These are phyloP conservation scores for Polysphondylium violaceum DNA, from an alignment of 78 protist species.

Conservation along the genomic window DNA sequence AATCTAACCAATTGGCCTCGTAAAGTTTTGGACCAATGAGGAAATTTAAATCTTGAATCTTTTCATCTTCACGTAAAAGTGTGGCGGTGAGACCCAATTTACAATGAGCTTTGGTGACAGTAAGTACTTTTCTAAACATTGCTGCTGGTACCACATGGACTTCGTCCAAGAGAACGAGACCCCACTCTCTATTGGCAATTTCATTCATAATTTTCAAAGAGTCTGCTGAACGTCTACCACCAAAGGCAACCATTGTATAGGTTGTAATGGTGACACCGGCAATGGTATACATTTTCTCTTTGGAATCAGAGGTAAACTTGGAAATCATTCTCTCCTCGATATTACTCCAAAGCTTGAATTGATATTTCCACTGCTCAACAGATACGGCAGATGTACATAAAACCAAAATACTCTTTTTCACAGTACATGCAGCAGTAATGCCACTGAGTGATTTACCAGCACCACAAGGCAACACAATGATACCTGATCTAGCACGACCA, in stretches of 20 bases:
- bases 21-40: slow-evolving; percentile 99
- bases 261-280: slow-evolving; percentile 93
- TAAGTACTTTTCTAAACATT: slow-evolving; percentile 84
- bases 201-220: slow-evolving; percentile 88
- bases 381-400: slow-evolving; percentile 93
- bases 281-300: slow-evolving; percentile 75
- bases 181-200: slow-evolving; percentile 95
- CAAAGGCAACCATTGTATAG: slow-evolving; percentile 95
- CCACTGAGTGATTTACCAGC: slow-evolving; percentile 99
- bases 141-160: slow-evolving; percentile 97
- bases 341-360: slow-evolving; percentile 92
- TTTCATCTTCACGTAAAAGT: slow-evolving; percentile 98
- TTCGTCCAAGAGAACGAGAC: slow-evolving; percentile 96
- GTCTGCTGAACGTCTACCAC: slow-evolving; percentile 87
- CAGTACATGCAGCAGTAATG: slow-evolving; percentile 93
- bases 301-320: slow-evolving; percentile 88
- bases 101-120: slow-evolving; percentile 91
- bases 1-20: slow-evolving; percentile 99
- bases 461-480: slow-evolving; percentile 99
- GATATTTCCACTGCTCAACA: slow-evolving; percentile 96
- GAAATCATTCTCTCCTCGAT: slow-evolving; percentile 71
- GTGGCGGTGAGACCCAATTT: slow-evolving; percentile 99
- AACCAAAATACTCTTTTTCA: slow-evolving; percentile 92
- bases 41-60: slow-evolving; percentile 93
- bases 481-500: slow-evolving; percentile 98